Percentiles rank a stretch among this genome's conserved stretches.
Conservation (phyloP, 768 basidiomycete genomes). For the Chlorophyllum brunneum region DNA sequence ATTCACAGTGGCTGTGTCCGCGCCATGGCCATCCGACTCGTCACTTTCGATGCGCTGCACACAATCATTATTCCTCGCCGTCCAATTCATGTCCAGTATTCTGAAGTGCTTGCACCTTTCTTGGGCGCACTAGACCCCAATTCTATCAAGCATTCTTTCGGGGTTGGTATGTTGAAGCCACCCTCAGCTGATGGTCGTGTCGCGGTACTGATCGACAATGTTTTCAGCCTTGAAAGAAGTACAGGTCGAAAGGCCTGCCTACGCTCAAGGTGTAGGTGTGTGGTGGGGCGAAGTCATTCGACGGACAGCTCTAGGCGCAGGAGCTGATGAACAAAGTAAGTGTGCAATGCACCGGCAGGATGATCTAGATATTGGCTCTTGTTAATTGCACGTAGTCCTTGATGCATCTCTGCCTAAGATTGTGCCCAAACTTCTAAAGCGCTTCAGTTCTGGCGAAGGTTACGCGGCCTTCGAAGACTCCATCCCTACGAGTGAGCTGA, state of each 20-base stretch:
- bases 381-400: slow-evolving; percentile 37
- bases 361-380: not conserved
- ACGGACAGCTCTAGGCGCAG: slow-evolving; percentile 71
- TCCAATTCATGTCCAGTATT: slow-evolving; percentile 65
- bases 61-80: slow-evolving; percentile 69
- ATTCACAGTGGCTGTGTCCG: not conserved
- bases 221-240: slow-evolving; percentile 37
- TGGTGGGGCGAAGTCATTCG: slow-evolving; percentile 84
- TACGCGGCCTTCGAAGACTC: slow-evolving; percentile 42
- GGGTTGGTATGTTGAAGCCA: slow-evolving; percentile 38
- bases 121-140: slow-evolving; percentile 57
- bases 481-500: slow-evolving; percentile 25
- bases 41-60: slow-evolving; percentile 77
- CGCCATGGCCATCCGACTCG: slow-evolving; percentile 44
- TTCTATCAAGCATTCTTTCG: slow-evolving; percentile 55
- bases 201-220: not conserved
- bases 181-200: not conserved
- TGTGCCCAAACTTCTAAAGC: slow-evolving; percentile 53
- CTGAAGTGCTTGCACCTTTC: slow-evolving; percentile 62
- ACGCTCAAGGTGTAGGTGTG: slow-evolving; percentile 44
- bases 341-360: not conserved
- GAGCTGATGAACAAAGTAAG: slow-evolving; percentile 56
- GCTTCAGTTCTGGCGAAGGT: slow-evolving; percentile 69
- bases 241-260: slow-evolving; percentile 58
- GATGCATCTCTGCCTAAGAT: slow-evolving; percentile 51